phyloP scores from a whole-genome alignment of 1,139 yeast genomes.

The Scheffersomyces lignicola region DNA sequence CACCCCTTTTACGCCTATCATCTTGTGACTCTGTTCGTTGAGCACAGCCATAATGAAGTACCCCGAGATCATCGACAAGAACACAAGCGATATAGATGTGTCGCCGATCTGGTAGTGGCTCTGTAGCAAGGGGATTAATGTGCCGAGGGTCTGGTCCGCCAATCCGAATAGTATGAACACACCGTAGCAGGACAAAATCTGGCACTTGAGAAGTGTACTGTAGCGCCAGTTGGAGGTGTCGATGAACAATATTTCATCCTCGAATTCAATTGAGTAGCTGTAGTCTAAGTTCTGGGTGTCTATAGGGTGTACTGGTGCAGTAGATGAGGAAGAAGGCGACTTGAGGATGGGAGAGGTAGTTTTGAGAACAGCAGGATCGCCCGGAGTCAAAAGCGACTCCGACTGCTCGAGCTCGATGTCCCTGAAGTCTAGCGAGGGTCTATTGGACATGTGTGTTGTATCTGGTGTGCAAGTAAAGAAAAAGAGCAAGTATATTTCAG shows the following conservation, averaged over 20 bases:
- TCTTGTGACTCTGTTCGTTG: slow-evolving; percentile 30
- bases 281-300: background rate
- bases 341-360: background rate
- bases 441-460: too few species aligned
- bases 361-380: too few species aligned
- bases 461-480: too few species aligned
- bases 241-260: slow-evolving; percentile 27
- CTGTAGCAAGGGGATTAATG: slow-evolving; percentile 52
- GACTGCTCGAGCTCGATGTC: background rate
- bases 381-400: background rate
- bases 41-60: slow-evolving; percentile 41
- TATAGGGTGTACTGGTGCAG: background rate
- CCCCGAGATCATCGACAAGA: slow-evolving; percentile 36
- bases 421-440: slow-evolving; percentile 1
- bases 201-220: slow-evolving; percentile 34
- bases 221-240: slow-evolving; percentile 44
- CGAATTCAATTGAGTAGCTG: slow-evolving; percentile 18
- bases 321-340: background rate
- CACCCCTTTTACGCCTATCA: slow-evolving; percentile 41
- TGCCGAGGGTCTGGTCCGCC: slow-evolving; percentile 59
- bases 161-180: slow-evolving; percentile 50
- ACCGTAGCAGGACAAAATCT: slow-evolving; percentile 38
- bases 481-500: too few species aligned
- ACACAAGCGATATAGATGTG: slow-evolving; percentile 32
- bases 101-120: slow-evolving; percentile 46